Percentiles rank a stretch among this genome's conserved stretches.
Evolutionary conservation across 495 filamentous ascomycete species (phyloP).

Genomic region (Penicillium chermesinum): DNA sequence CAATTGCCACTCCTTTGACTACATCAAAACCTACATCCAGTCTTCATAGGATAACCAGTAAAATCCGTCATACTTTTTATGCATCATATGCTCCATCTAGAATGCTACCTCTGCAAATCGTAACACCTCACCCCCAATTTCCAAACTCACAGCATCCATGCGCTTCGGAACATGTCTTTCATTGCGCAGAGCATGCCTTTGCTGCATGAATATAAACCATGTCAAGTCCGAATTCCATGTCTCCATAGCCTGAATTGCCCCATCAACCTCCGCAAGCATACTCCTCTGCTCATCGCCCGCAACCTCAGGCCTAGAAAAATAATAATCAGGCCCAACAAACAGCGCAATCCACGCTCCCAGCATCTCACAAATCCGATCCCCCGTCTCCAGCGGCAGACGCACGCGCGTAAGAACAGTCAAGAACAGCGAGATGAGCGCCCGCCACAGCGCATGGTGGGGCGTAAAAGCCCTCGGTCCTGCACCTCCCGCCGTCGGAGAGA

Average conservation of each 20-base stretch:
- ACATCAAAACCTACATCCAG: neutral
- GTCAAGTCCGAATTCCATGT: constrained; percentile 44
- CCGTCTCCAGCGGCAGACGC: constrained; percentile 31
- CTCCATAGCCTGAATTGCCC: constrained; percentile 38
- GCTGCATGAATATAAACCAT: constrained; percentile 38
- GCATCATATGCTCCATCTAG: constrained; percentile 13
- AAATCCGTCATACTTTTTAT: no score
- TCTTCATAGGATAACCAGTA: neutral
- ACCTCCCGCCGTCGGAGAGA: constrained; percentile 16
- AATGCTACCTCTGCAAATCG: constrained; percentile 31
- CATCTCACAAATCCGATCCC: constrained; percentile 37
- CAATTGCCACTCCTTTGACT: constrained; percentile 23
- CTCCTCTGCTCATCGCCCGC: neutral
- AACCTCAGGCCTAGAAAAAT: constrained; percentile 13
- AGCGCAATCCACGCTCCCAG: constrained; percentile 36
- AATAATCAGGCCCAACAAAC: constrained; percentile 35
- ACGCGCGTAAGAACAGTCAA: constrained; percentile 36
- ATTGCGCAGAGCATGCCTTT: constrained; percentile 1
- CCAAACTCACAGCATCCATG: constrained; percentile 5
- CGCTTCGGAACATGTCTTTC: neutral
- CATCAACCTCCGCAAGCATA: constrained; percentile 24
- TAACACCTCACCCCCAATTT: constrained; percentile 16
- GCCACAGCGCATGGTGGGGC: constrained; percentile 34
- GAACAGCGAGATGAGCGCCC: constrained; percentile 35
- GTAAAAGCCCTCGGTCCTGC: constrained; percentile 32